Evolutionary conservation across 148 eudicot genomes (phyloP), one percentile per base, ranked within the genome.

Genomic region (Pouteria glomerata): DNA sequence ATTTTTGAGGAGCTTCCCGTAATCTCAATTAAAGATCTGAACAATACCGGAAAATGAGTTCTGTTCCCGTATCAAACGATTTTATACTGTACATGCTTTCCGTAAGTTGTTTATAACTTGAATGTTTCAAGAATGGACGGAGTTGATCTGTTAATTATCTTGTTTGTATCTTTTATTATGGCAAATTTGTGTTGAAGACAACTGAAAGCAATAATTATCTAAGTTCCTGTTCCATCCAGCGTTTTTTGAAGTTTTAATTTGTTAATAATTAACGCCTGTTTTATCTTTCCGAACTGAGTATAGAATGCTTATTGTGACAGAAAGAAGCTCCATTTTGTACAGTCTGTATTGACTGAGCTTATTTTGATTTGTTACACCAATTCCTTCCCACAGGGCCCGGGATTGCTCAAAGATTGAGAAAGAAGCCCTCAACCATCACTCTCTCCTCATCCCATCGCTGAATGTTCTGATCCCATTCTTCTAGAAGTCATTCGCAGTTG

Each of bases 351-450:
- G 14, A 55, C 31, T 30, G n/a, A 29, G 52, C 60, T 57, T 33
- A 44, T 52, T 68, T 69, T 56, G 16, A 26, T 69, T 51, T 11
- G 56, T 24, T 80, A 71, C 88, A 94, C 97, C 96, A 4, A 89
- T 94, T 68, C 98, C 98, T 60, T 94, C 98, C 47, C 91, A 91
- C 52, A 93, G 98, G 52, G 98, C 98, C 12, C 89, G 98, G 66
- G 96, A 94, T 72, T 94, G 98, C 86, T 85, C 98, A 34, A 91
- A 80, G 81, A 89, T 87, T 45, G 98, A 94, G 75, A 94, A 94
- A 77, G 98, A 94, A 83, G 98, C 98, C 44, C 97, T 94, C 58
- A 94, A 94, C 74, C 91, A 94, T 79, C 91, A 91, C 48, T 94
- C 91, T 60, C 81, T 94, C 71, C 82, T 91, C 19, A 29, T 94